Evolutionary conservation across 2,329 filamentous ascomycete species (phyloP), one percentile per base, ranked within the genome.

Genomic region (Diaporthe citrichinensis): DNA sequence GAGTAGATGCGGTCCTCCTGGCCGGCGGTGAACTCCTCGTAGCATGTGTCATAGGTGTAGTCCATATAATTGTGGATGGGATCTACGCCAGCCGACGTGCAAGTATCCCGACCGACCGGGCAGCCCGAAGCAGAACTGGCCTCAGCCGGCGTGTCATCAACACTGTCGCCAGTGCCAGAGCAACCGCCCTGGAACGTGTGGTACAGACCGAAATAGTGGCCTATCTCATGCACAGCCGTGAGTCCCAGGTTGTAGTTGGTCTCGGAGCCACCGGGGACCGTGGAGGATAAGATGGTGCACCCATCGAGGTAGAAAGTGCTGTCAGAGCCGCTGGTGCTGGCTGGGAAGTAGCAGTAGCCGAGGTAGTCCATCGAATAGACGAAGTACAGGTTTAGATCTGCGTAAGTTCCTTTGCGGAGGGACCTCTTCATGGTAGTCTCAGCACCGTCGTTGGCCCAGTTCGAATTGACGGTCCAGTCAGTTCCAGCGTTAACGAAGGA

Each of bases 321-420:
- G 53, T 78, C 78, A 41, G 83, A 83, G 57, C 83, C 83, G 20
- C 78, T 44, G 23, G 79, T 77, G 62, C 81, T 84, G 44, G 82
- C 82, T 31, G 87, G 87, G 82, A 86, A 87, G 82, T 86, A 87
- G 83, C 85, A 87, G 82, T 87, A 86, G 17, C 87, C 86, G 12
- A 88, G 82, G 62, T 84, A 80, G 69, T 80, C 82, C 59, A 87
- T 80, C 61, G 79, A 76, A 28, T 80, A 79, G 71, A 85, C 81
- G 81, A 87, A 86, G 84, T 88, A 88, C 58, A 88, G 57, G 83
- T 89, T 89, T 72, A 89, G 84, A 76, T 85, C 81, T 15, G 79
- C 72, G 79, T 86, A 86, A 62, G 78, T 81, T 74, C 85, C 85
- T 80, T 86, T 83, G 79, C 86, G 85, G 59, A 88, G 84, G 39